Evolutionary conservation across 169 alveolate genomes (phyloP), one percentile per base, ranked within the genome.

Genomic region (Eimeria praecox): DNA sequence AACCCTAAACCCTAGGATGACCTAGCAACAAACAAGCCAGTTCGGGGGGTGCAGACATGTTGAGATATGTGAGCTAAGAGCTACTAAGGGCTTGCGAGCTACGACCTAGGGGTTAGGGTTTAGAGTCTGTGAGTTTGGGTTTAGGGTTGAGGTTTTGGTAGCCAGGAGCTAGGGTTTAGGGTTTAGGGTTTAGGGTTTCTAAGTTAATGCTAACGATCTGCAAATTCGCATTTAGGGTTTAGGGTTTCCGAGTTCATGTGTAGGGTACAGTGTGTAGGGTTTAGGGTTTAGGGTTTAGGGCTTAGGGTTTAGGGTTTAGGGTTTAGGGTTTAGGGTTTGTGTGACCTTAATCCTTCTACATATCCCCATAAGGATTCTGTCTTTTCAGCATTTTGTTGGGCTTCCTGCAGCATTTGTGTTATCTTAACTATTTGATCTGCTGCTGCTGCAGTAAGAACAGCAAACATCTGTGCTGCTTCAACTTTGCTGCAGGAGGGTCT

Each of bases 321-420:
- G 80, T 69, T 69, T 69, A 69, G 80, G 80, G 80, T 69, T 69
- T 69, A 69, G 80, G 80, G 80, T 69, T 69, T 69, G 80, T 1
- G 80, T 10, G 12, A 69, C 80, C 80, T 69, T 22, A 69, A 44
- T 12, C 22, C 49, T 3, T 30, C 20, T 9, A 69, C 80, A 35
- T 33, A 20, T 12, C 49, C 16, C 49, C 20, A 10, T 30, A 69
- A 22, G 46, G 20, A 10, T 8, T 69, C 16, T 10, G 44, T 12
- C 46, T 69, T 35, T 30, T 69, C 80, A n/a, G 80, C 80, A 9
- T 69, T 24, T 30, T 35, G 80, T 14, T 30, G 40, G 24, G 80
- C 80, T 24, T 69, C 80, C 22, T 69, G 49, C 44, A 69, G n/a
- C 44, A 69, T 24, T 30, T 69, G 40, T 24, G 80, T 69, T 10